phyloP scores from a whole-genome alignment of 345 rosid genomes.

The Eucalyptus erythrocorys region DNA sequence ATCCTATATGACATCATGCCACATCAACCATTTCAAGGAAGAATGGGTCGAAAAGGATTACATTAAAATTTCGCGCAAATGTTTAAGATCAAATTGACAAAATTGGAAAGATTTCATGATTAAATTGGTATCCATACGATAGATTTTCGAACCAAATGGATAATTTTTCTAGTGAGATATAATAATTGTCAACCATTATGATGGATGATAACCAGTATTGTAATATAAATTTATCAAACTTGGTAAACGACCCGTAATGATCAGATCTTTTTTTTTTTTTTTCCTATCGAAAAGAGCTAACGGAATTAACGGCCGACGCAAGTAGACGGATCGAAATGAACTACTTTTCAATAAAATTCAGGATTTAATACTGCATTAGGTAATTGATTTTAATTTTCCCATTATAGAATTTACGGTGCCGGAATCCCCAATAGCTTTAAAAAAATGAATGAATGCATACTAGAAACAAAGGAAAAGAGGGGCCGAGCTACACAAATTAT shows the following conservation, averaged over 20 bases:
- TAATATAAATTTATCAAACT: background rate
- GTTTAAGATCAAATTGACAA: too few species aligned
- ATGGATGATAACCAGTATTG: background rate
- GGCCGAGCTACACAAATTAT: background rate
- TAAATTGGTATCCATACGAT: fast-evolving
- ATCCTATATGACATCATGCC: background rate
- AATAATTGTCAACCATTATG: background rate
- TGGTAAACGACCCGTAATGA: background rate
- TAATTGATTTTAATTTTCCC: background rate
- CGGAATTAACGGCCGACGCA: background rate
- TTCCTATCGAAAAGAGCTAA: fast-evolving
- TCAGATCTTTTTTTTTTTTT: background rate
- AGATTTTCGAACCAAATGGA: background rate
- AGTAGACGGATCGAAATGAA: background rate
- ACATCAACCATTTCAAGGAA: background rate
- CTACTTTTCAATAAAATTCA: background rate
- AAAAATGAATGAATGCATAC: background rate
- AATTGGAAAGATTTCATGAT: background rate
- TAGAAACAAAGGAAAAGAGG: background rate
- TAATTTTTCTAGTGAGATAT: background rate
- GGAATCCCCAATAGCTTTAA: background rate
- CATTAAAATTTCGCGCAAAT: background rate
- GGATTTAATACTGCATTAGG: background rate
- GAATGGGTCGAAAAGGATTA: background rate
- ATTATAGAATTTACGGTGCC: background rate